Conservation (phyloP, 1,139 yeast species). For the Blastobotrys petasosporus region DNA sequence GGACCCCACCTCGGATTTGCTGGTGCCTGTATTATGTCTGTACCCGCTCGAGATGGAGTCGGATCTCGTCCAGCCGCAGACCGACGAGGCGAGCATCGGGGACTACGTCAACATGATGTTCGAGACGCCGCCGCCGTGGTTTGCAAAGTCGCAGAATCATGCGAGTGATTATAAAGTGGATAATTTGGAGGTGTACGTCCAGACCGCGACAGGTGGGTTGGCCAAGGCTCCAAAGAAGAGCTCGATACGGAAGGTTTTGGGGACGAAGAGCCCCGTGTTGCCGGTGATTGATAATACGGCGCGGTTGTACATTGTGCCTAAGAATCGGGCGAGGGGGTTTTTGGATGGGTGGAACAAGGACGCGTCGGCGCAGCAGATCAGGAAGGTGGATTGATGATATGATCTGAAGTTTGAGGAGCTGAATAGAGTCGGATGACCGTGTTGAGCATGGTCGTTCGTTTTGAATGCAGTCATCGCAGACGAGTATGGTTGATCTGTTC, state of each 20-base stretch:
- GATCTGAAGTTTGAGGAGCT: too few species aligned
- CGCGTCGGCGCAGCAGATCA: constrained; percentile 19
- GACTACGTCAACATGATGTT: constrained; percentile 38
- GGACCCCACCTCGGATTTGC: constrained; percentile 72
- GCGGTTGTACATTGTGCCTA: constrained; percentile 76
- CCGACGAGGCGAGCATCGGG: constrained; percentile 59
- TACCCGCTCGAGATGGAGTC: constrained; percentile 85
- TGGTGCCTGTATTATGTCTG: constrained; percentile 72
- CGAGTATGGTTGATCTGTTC: too few species aligned
- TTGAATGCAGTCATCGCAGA: too few species aligned
- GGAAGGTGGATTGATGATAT: constrained; percentile 1
- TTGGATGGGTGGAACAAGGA: constrained; percentile 61
- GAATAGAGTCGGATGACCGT: too few species aligned
- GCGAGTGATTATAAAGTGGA: constrained; percentile 46
- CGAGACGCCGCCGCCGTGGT: constrained; percentile 69
- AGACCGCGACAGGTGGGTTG: constrained; percentile 76
- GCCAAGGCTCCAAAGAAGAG: constrained; percentile 80
- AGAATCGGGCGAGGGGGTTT: constrained; percentile 60
- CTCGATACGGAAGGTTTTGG: constrained; percentile 57
- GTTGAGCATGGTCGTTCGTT: too few species aligned
- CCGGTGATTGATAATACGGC: constrained; percentile 76
- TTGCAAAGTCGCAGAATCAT: constrained; percentile 38
- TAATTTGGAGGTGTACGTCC: constrained; percentile 70
- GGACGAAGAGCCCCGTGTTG: constrained; percentile 56
- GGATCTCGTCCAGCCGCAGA: constrained; percentile 66